phyloP scores from a whole-genome alignment of 1,284 basidiomycete species.

The Puccinia horiana region DNA sequence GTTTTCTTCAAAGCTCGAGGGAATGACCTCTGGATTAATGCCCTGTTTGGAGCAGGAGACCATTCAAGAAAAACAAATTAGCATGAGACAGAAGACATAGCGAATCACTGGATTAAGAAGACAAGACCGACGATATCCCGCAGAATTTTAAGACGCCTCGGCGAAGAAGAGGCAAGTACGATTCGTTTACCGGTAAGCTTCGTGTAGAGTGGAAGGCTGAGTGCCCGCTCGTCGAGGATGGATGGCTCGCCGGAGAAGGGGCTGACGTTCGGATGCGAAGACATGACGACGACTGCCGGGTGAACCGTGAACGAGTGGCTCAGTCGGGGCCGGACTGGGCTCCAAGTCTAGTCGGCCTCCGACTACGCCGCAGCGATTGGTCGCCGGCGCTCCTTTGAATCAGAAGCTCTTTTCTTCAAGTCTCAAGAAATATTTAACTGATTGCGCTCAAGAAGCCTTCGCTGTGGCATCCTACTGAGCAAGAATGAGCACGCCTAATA shows the following conservation, averaged over 20 bases:
- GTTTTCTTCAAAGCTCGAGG: constrained; percentile 29
- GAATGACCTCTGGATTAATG: constrained; percentile 33
- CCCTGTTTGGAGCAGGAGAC: constrained; percentile 20
- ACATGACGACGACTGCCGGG: too few relatives aligned
- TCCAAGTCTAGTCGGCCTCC: too few relatives aligned
- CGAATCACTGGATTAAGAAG: not conserved
- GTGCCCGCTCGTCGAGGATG: not conserved
- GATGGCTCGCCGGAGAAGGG: not conserved
- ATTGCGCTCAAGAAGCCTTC: too few relatives aligned
- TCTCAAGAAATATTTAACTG: too few relatives aligned
- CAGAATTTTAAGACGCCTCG: constrained; percentile 32
- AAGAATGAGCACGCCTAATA: too few relatives aligned
- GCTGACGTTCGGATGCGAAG: not conserved
- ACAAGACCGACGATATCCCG: constrained; percentile 17
- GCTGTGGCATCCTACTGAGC: too few relatives aligned
- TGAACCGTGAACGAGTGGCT: too few relatives aligned
- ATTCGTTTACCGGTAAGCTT: constrained; percentile 31
- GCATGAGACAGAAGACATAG: not conserved
- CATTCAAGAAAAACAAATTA: not conserved
- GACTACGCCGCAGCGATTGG: too few relatives aligned
- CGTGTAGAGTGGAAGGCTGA: constrained; percentile 16
- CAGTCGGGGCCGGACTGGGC: too few relatives aligned
- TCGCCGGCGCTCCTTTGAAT: too few relatives aligned
- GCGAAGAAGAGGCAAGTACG: constrained; percentile 33
- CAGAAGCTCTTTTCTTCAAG: too few relatives aligned